A percentile compares a stretch with the other conserved stretches of the same genome.
Evolutionary conservation across 2,329 filamentous ascomycete species (phyloP).

Genomic region (Ceratocystis papillata): DNA sequence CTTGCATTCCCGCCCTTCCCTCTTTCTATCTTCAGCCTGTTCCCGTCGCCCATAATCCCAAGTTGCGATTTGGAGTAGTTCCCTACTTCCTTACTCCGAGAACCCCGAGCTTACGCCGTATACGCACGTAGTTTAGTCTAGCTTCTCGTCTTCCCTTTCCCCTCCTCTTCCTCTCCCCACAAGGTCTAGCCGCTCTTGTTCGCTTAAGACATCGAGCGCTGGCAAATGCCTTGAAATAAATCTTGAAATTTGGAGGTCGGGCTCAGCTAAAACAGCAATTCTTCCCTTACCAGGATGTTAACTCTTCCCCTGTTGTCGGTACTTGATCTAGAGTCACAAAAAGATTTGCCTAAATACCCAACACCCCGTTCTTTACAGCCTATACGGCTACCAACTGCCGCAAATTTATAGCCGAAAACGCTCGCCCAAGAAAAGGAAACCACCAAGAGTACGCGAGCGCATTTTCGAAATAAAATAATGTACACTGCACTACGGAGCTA

Average conservation of each 20-base stretch:
- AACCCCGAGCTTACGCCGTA: slow-evolving; percentile 8
- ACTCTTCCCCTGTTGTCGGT: background rate
- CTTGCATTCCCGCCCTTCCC: background rate
- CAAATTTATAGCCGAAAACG: background rate
- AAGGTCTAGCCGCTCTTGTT: background rate
- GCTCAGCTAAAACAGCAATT: background rate
- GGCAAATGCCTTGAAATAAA: background rate
- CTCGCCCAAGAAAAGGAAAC: background rate
- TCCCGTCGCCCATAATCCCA: background rate
- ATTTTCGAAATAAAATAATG: background rate
- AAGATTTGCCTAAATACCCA: background rate
- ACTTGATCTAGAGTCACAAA: background rate
- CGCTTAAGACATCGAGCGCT: background rate
- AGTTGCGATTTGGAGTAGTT: slow-evolving; percentile 2
- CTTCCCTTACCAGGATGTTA: background rate
- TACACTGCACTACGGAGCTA: background rate
- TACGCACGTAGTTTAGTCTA: background rate
- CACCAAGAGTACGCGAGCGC: background rate
- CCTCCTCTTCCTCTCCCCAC: background rate
- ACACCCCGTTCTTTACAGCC: background rate
- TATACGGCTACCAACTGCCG: background rate
- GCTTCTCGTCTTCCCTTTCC: background rate
- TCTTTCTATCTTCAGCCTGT: background rate
- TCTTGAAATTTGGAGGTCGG: background rate
- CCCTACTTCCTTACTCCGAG: background rate